These are phyloP conservation scores for Leishmania major DNA, from an alignment of 208 protist species.

Conservation along the genomic window DNA sequence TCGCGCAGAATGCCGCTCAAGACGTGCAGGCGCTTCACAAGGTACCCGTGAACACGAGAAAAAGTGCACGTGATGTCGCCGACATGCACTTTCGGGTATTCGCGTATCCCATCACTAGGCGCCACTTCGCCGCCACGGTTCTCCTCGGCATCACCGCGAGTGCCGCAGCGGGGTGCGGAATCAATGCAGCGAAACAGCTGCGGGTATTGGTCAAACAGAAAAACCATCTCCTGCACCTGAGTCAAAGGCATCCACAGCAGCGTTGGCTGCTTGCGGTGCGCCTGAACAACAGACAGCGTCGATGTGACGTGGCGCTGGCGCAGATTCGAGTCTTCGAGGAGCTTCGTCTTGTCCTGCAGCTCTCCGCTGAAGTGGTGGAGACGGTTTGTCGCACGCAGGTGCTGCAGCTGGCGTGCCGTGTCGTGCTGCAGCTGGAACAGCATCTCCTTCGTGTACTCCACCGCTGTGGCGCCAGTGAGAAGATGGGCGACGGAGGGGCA, in stretches of 20 bases:
- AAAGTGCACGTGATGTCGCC: constrained; percentile 18
- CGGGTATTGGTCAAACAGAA: constrained; percentile 43
- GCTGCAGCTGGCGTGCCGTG: constrained; percentile 71
- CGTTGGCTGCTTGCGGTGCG: constrained; percentile 63
- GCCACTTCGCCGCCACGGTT: constrained; percentile 44
- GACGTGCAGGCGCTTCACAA: constrained; percentile 71
- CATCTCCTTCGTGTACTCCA: constrained; percentile 56
- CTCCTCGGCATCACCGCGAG: neutral
- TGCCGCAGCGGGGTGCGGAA: neutral
- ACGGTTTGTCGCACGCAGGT: constrained; percentile 43
- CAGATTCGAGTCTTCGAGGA: constrained; percentile 32
- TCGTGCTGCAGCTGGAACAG: constrained; percentile 66
- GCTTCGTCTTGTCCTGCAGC: constrained; percentile 19
- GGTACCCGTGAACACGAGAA: constrained; percentile 51
- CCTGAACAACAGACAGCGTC: constrained; percentile 58
- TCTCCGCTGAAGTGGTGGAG: constrained; percentile 61
- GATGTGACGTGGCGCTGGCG: constrained; percentile 57
- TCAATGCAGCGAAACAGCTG: constrained; percentile 27
- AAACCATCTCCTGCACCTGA: constrained; percentile 75
- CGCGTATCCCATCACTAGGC: constrained; percentile 44
- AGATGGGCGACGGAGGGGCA: neutral
- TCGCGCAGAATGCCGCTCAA: constrained; percentile 70
- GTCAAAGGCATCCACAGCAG: constrained; percentile 85
- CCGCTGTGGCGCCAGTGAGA: constrained; percentile 19
- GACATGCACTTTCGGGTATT: constrained; percentile 14